Base-by-base conservation (phyloP, 495 filamentous ascomycete genomes). In the Chaetomium cochliodes region DNA sequence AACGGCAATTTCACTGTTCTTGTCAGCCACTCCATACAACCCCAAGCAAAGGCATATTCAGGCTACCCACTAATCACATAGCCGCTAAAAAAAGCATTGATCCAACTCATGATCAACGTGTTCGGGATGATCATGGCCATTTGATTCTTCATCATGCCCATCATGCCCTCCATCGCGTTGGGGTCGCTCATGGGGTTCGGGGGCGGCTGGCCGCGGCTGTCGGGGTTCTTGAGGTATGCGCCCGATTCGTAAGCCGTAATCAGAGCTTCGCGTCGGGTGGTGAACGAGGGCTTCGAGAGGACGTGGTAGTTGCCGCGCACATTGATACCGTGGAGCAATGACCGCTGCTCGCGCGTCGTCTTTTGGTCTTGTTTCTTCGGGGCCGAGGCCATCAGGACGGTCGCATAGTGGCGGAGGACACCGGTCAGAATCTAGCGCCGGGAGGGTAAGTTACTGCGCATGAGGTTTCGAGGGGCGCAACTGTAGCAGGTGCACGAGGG, bases 41-140 rank as follows among this genome's bases (percentile, higher is more conserved):
- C n/a, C 13, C 12, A 1, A 13, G 12, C 8, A 20, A 0, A 18
- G 0, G 16, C 33, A 1, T 16, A 1, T 16, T 2, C 13, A 4
- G 25, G 22, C 20, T 46, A 85, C 89, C 63, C 80, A 96, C 92
- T 90, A 52, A 98, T 96, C 46, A 98, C 94, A 75, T 96, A 98
- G 23, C 94, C 94, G 49, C 90, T 92, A 71, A 98, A 98, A 76
- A 98, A 98, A 0, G 94, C 92, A 81, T 98, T 98, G 70, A 98
- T 97, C 94, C 94, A 98, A 59, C 94, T 92, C 94, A 98, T 98
- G 67, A 98, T 98, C 76, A 98, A 77, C 5, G 93, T 98, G 76
- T 98, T 96, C 53, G 94, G 96, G 47, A 98, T 92, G 84, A 98
- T 98, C 94, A 97, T 98, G 68, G 93, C 92, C 91, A 98, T 96